Conservation (phyloP, 2,329 filamentous ascomycete species). For the Xylariomycetidae sp. region DNA sequence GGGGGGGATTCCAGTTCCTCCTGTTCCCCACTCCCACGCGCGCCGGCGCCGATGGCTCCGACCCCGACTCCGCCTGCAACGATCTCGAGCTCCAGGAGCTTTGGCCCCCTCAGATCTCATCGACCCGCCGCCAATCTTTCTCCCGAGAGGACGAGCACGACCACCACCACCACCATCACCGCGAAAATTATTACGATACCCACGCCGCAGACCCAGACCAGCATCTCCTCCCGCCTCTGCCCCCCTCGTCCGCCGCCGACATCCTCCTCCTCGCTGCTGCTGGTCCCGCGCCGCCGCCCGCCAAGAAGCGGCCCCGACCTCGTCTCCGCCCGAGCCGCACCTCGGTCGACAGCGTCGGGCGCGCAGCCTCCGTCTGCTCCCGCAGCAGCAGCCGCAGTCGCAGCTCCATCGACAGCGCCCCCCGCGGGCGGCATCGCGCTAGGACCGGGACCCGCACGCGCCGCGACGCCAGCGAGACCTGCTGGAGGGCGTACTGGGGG, state of each 20-base stretch:
- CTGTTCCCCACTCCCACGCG: no score
- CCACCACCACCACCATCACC: background rate
- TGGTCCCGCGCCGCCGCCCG: no score
- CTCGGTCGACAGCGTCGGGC: constrained; percentile 9
- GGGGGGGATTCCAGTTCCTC: no score
- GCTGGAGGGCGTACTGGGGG: constrained; percentile 17
- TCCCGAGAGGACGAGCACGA: no score
- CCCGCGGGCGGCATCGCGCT: background rate
- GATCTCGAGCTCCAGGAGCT: constrained; percentile 11
- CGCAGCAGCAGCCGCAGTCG: background rate
- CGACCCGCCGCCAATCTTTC: constrained; percentile 3
- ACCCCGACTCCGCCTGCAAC: constrained; percentile 2
- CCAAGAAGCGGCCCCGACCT: no score
- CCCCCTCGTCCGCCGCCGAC: no score
- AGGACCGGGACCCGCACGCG: constrained; percentile 1
- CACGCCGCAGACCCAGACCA: no score
- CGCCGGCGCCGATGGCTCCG: constrained; percentile 5
- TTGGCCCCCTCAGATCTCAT: constrained; percentile 10
- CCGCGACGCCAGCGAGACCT: constrained; percentile 10
- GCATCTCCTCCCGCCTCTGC: no score
- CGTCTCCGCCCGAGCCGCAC: no score
- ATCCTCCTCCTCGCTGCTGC: no score
- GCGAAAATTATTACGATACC: background rate
- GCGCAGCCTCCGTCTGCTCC: constrained; percentile 1
- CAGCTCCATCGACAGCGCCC: constrained; percentile 2